Base-by-base conservation (phyloP, 2,329 filamentous ascomycete species). In the Xylariaceae sp. region DNA sequence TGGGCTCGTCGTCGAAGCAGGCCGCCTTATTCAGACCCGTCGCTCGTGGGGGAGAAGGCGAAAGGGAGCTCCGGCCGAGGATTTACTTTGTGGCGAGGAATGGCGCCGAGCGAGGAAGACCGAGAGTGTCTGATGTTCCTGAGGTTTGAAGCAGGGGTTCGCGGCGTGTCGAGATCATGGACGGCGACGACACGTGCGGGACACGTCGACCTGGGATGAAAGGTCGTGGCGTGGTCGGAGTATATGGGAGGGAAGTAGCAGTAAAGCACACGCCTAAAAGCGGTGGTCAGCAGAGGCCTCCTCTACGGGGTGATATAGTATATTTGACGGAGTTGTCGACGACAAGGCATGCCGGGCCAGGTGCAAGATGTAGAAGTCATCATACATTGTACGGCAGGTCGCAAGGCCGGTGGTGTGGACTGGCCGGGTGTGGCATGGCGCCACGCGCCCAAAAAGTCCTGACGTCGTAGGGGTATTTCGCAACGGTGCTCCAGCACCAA, bases 281-380 rank as follows among this genome's bases (percentile, higher is more conserved):
- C 46, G 42, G 36, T 13, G 32, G 21, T 22, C 23, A 24, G 22
- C 30, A 9, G 17, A 15, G 21, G 16, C 19, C 18, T 23, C 24
- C 16, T 19, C n/a, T n/a, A n/a, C n/a, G n/a, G n/a, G n/a, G n/a
- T n/a, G n/a, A n/a, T n/a, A n/a, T n/a, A n/a, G n/a, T n/a, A n/a
- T n/a, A n/a, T 34, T 29, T 35, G 25, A 34, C 32, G 33, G 19
- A 16, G 18, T 18, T 23, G 12, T 15, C 5, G 22, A n/a, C 25
- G 31, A 23, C 8, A 33, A 12, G 17, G 31, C 31, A 29, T 33
- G 16, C 19, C 32, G 24, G 10, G n/a, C 33, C 24, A 31, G 33
- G n/a, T n/a, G n/a, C n/a, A 33, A 35, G 30, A 47, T 45, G 41
- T 51, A 51, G 47, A 47, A 47, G 47, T 50, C 50, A 52, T 51